phyloP scores from a whole-genome alignment of 1,284 basidiomycete species.

The Caloboletus firmus region DNA sequence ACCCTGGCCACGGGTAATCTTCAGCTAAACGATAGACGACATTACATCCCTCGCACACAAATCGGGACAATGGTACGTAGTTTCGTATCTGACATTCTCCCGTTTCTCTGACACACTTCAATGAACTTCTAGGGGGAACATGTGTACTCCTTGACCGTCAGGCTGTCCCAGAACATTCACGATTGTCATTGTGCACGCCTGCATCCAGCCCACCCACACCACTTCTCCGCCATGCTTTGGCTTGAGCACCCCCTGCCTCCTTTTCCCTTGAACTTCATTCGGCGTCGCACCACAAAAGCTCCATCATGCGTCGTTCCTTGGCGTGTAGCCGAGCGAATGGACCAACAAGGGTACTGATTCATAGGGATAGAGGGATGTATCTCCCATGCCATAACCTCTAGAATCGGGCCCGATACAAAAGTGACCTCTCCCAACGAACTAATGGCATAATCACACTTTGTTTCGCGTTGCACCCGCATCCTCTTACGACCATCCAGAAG shows the following conservation, averaged over 20 bases:
- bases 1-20: background rate
- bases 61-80: background rate
- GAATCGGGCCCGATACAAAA: background rate
- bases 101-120: background rate
- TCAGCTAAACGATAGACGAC: background rate
- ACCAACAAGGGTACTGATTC: background rate
- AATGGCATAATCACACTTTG: no score
- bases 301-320: background rate
- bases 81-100: background rate
- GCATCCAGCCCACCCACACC: no score
- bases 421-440: no score
- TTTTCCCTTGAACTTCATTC: no score
- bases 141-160: background rate
- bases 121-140: background rate
- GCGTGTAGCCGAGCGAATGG: background rate
- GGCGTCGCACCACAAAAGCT: background rate
- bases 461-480: no score
- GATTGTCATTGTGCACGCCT: no score
- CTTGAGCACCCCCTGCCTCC: no score
- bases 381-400: background rate
- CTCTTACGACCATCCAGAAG: background rate
- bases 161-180: background rate
- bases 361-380: background rate
- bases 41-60: background rate
- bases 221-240: no score